Evolutionary conservation across 2,329 filamentous ascomycete species (phyloP).

Genomic region (Berkeleyomyces basicola): DNA sequence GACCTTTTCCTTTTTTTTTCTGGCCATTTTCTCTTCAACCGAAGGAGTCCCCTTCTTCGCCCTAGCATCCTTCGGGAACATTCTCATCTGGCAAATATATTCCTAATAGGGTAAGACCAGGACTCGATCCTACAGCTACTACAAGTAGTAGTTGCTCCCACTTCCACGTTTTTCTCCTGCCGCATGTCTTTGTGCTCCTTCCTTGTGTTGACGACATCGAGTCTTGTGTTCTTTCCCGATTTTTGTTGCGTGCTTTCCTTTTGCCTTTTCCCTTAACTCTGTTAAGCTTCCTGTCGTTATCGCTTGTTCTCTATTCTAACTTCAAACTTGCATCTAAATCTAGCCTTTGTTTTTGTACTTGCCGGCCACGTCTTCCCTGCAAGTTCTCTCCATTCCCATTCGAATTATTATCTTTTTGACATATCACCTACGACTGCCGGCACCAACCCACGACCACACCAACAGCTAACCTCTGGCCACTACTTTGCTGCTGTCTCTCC

Average conservation of each 20-base stretch:
- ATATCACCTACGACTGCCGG: neutral
- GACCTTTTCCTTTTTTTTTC: neutral
- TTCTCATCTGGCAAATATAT: neutral
- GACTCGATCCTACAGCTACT: neutral
- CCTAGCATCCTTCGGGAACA: neutral
- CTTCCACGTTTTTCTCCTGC: slow-evolving; percentile 1
- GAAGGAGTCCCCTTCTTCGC: neutral
- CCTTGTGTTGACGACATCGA: neutral
- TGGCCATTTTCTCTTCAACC: neutral
- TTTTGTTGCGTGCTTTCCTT: neutral
- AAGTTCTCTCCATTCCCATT: neutral
- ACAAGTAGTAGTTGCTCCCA: neutral
- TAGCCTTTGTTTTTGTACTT: neutral
- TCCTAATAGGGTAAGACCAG: neutral
- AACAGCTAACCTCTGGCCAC: neutral
- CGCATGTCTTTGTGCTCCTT: neutral
- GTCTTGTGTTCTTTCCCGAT: neutral
- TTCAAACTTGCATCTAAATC: neutral
- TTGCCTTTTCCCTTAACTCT: neutral
- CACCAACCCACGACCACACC: neutral
- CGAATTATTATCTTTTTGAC: neutral
- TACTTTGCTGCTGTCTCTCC: neutral
- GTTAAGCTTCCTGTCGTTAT: neutral
- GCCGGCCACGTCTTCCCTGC: neutral
- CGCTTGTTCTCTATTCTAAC: neutral